Percentiles rank a stretch among this genome's conserved stretches.
Evolutionary conservation across 805 yeast species (phyloP).

Genomic region (Ogataea pignaliae): DNA sequence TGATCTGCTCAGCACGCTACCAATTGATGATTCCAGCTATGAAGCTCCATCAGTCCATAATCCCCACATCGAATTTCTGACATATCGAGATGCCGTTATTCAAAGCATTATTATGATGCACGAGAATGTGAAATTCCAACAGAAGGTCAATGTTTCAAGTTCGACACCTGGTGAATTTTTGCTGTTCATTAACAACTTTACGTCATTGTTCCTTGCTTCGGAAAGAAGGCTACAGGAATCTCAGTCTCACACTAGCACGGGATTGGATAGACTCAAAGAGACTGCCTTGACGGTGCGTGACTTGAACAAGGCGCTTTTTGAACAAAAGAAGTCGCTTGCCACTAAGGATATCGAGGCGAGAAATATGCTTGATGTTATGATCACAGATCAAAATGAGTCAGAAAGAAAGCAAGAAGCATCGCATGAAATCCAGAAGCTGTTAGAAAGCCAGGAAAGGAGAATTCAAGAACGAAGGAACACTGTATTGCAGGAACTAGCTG

Average conservation of each 20-base stretch:
- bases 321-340: constrained; percentile 45
- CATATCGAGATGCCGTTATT: constrained; percentile 36
- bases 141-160: background rate
- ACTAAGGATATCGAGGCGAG: constrained; percentile 66
- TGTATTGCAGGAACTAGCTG: constrained; percentile 62
- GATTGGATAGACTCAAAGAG: constrained; percentile 71
- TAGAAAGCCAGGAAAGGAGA: constrained; percentile 61
- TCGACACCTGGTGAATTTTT: constrained; percentile 55
- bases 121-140: constrained; percentile 8
- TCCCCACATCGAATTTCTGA: constrained; percentile 9
- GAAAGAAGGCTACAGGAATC: constrained; percentile 51
- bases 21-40: constrained; percentile 48
- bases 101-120: constrained; percentile 47
- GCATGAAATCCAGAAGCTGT: constrained; percentile 62
- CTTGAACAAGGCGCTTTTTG: constrained; percentile 49
- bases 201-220: constrained; percentile 36
- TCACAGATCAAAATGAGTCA: constrained; percentile 84
- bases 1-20: constrained; percentile 29
- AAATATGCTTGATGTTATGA: constrained; percentile 66
- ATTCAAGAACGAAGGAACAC: constrained; percentile 47
- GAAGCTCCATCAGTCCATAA: constrained; percentile 11
- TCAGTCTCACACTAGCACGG: constrained; percentile 69
- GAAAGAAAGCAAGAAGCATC: constrained; percentile 88
- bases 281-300: constrained; percentile 69
- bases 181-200: constrained; percentile 44